Conservation (phyloP, 495 filamentous ascomycete species). For the Neurospora hispaniola region DNA sequence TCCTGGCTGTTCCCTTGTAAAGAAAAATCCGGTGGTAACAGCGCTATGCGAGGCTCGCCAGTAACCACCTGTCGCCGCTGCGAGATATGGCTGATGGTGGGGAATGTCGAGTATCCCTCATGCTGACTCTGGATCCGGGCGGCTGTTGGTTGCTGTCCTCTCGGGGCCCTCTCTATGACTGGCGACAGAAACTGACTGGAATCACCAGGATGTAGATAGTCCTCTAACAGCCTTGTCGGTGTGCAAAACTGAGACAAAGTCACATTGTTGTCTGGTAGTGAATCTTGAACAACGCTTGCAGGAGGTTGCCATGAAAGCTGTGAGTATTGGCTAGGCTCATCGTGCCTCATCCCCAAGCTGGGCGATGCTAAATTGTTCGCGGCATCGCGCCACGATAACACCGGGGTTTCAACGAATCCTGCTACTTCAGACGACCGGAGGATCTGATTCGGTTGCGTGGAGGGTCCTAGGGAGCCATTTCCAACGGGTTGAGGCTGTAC, state of each 20-base stretch:
- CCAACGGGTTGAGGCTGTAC: not conserved
- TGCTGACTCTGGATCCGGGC: not conserved
- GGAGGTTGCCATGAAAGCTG: constrained; percentile 27
- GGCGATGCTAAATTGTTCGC: constrained; percentile 36
- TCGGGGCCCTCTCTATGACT: not conserved
- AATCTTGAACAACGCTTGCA: constrained; percentile 33
- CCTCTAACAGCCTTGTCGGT: constrained; percentile 32
- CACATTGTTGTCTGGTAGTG: constrained; percentile 22
- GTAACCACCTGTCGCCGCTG: not conserved
- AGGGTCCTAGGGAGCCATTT: not conserved
- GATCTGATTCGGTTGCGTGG: not conserved
- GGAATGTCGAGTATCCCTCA: not conserved
- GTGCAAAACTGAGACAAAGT: constrained; percentile 22
- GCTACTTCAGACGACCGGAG: constrained; percentile 1
- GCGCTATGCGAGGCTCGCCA: not conserved
- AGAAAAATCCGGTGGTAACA: not conserved
- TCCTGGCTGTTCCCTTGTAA: not conserved
- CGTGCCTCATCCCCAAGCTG: constrained; percentile 8
- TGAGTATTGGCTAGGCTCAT: not conserved
- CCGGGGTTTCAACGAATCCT: constrained; percentile 15
- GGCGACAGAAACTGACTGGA: constrained; percentile 14
- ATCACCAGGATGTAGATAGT: constrained; percentile 25
- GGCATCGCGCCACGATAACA: constrained; percentile 36
- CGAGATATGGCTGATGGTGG: not conserved
- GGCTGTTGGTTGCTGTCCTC: not conserved